A percentile compares a stretch with the other conserved stretches of the same genome.
Conservation (phyloP, 345 rosid species). For the Pistacia atlantica region DNA sequence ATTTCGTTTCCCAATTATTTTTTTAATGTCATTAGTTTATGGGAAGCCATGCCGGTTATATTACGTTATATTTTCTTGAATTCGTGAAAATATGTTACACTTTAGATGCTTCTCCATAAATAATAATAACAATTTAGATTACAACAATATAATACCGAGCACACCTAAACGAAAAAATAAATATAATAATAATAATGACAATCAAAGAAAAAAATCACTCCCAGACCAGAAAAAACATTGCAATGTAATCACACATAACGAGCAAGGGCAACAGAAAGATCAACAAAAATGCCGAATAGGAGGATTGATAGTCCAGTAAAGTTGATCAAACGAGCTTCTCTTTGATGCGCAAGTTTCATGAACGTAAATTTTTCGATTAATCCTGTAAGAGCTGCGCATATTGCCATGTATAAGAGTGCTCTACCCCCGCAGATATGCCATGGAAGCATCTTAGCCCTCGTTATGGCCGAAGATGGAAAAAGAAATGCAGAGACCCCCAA, state of each 20-base stretch:
- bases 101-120: too few species aligned
- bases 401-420: constrained; percentile 66
- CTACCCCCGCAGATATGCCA: constrained; percentile 81
- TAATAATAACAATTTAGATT: too few species aligned
- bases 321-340: constrained; percentile 69
- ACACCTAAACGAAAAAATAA: not conserved
- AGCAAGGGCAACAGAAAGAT: constrained; percentile 69
- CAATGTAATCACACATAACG: constrained; percentile 46
- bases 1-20: too few species aligned
- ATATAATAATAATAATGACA: not conserved
- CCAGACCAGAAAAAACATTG: too few species aligned
- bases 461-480: constrained; percentile 16
- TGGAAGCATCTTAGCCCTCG: constrained; percentile 47
- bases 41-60: too few species aligned
- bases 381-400: constrained; percentile 85
- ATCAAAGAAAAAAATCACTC: too few species aligned
- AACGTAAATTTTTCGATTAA: constrained; percentile 54
- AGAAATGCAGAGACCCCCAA: constrained; percentile 53
- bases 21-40: too few species aligned
- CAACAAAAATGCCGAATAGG: constrained; percentile 80
- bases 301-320: constrained; percentile 64
- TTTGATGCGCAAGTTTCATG: constrained; percentile 16
- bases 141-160: too few species aligned
- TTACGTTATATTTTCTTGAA: too few species aligned
- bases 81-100: too few species aligned